Evolutionary conservation across 2,329 filamentous ascomycete genomes (phyloP).

Genomic region (Diatrype stigma): DNA sequence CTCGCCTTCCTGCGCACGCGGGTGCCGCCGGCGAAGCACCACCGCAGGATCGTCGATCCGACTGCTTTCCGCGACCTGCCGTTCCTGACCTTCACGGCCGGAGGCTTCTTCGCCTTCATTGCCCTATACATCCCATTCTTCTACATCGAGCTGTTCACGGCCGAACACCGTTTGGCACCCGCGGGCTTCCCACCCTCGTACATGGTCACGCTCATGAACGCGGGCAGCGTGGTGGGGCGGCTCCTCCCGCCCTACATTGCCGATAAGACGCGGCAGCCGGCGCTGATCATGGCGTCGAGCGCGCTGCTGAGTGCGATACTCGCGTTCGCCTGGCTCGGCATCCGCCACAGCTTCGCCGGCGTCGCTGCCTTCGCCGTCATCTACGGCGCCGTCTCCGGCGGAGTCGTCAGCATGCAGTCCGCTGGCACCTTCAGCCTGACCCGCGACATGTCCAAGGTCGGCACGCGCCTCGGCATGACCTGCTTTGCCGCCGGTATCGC

Average conservation of each 20-base stretch:
- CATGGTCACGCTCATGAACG: slow-evolving; percentile 41
- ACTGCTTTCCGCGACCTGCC: slow-evolving; percentile 33
- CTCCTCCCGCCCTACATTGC: slow-evolving; percentile 41
- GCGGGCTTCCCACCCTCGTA: slow-evolving; percentile 32
- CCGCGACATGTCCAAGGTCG: slow-evolving; percentile 30
- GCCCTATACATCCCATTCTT: slow-evolving; percentile 46
- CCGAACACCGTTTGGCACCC: slow-evolving; percentile 35
- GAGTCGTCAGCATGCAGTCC: slow-evolving; percentile 39
- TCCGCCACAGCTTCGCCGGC: slow-evolving; percentile 28
- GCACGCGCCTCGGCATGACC: slow-evolving; percentile 34
- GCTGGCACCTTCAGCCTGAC: slow-evolving; percentile 34
- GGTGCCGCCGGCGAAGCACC: slow-evolving; percentile 27
- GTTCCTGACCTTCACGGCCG: slow-evolving; percentile 34
- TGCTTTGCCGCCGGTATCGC: slow-evolving; percentile 33
- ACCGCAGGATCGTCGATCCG: slow-evolving; percentile 31
- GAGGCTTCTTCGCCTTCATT: slow-evolving; percentile 37
- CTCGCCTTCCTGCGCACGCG: slow-evolving; percentile 24
- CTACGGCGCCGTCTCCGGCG: slow-evolving; percentile 43
- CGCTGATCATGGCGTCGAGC: slow-evolving; percentile 30
- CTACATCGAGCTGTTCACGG: slow-evolving; percentile 40
- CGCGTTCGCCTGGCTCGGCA: slow-evolving; percentile 36
- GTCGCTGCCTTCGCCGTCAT: slow-evolving; percentile 38
- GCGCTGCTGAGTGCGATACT: slow-evolving; percentile 30
- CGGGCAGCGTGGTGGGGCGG: slow-evolving; percentile 41
- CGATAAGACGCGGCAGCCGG: slow-evolving; percentile 37